Percentiles rank a stretch among this genome's conserved stretches.
Evolutionary conservation across 495 filamentous ascomycete species (phyloP).

Genomic region (Darksidea phi): DNA sequence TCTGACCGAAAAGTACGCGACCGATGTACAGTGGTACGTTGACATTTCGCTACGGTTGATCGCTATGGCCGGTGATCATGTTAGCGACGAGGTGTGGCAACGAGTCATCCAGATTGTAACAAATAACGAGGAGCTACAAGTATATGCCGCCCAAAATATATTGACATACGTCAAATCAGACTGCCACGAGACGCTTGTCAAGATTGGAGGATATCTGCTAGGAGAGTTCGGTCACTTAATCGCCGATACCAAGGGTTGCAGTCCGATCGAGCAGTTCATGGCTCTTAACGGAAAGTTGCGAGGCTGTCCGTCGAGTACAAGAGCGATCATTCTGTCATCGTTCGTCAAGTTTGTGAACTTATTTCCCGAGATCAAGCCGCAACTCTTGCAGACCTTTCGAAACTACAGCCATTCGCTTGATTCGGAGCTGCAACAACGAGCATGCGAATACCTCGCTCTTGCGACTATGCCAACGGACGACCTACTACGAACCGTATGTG

Average conservation of each 20-base stretch:
- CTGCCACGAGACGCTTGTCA: conserved; percentile 94
- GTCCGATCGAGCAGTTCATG: conserved; percentile 96
- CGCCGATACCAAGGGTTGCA: conserved; percentile 88
- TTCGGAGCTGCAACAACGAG: conserved; percentile 91
- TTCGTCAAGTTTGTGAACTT: conserved; percentile 98
- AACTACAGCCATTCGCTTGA: conserved; percentile 94
- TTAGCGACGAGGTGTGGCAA: conserved; percentile 99
- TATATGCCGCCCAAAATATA: conserved; percentile 91
- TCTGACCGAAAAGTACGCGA: conserved; percentile 96
- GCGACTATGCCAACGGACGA: conserved; percentile 86
- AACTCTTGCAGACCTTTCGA: conserved; percentile 84
- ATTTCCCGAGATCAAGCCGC: conserved; percentile 97
- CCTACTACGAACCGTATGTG: conserved; percentile 89
- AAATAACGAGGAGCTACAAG: conserved; percentile 97
- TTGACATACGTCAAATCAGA: conserved; percentile 86
- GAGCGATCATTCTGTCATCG: conserved; percentile 89
- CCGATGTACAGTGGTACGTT: conserved; percentile 98
- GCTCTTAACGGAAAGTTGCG: conserved; percentile 89
- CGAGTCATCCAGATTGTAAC: conserved; percentile 98
- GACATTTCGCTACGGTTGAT: conserved; percentile 94
- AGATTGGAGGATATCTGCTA: conserved; percentile 93
- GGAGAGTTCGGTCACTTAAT: conserved; percentile 98
- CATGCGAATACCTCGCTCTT: conserved; percentile 90
- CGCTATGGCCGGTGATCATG: conserved; percentile 95
- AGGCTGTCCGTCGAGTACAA: conserved; percentile 80